Base-by-base conservation (phyloP, 176 grass and related monocot species). In the Cenchrus americanus region DNA sequence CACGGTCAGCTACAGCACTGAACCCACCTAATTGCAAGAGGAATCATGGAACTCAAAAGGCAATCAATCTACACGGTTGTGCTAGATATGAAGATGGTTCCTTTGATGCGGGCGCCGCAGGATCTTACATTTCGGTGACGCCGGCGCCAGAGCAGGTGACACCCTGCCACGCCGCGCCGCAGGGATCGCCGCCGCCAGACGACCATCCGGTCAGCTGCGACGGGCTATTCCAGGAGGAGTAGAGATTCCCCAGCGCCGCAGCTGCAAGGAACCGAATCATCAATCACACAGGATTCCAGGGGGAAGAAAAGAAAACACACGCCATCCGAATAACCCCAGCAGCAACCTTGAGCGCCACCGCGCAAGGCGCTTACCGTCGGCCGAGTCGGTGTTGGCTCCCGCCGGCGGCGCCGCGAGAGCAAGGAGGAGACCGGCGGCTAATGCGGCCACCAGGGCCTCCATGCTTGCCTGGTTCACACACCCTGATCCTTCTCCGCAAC, bases 61-160 rank as follows among this genome's bases (percentile, higher is more conserved):
- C 13, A 58, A 72, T 59, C 47, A 57, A 70, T 71, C 54, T 61
- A 51, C 47, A 46, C 3, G 53, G 65, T 3, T 19, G 42, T 47
- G 75, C 51, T 74, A 87, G 75, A 61, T 61, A 62, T 22, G 9
- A 69, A 23, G 6, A 44, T 55, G 63, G 37, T 44, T 44, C 27
- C 63, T 70, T 77, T 1, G 54, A 69, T 62, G 53, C 11, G 23
- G 40, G 63, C 30, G 78, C 40, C 26, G 44, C 47, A 75, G 78
- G 69, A 87, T 86, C 60, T 63, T 92, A 99, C 97, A 99, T 94
- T 68, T 85, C 91, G 78, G 89, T 96, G 83, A 99, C 91, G 64
- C 91, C 87, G 7, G 97, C 88, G 41, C 91, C 93, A 78, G 89
- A 94, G 84, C 97, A 99, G 46, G 89, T 79, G 75, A 99, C 62